Base-by-base conservation (phyloP, 1,284 basidiomycete genomes). In the Coniferiporia sulphurascens region DNA sequence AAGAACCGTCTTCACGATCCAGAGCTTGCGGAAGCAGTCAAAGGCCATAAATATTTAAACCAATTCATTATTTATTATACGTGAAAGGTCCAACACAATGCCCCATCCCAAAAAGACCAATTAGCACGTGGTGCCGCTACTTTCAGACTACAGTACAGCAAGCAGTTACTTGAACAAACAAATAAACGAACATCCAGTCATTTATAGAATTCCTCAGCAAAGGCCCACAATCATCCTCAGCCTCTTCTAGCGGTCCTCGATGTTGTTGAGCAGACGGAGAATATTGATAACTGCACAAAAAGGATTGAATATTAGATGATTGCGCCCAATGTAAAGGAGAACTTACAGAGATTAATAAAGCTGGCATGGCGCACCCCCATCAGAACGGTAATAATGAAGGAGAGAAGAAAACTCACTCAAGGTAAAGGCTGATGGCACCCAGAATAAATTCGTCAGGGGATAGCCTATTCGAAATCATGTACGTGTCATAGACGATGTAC, bases 391-490 rank as follows among this genome's bases (percentile, higher is more conserved):
- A 62, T 44, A 6, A 45, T 19, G 63, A 58, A 17, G 48, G 32
- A 51, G 48, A 55, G 19, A 10, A 43, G 1, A 13, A 0, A 17
- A 80, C 82, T 65, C 70, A 89, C 86, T 94, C 91, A 60, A 94
- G 86, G 73, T 94, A 96, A 43, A 96, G 83, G 65, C 85, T 89
- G 70, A 96, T 87, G 49, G 89, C 81, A 52, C 86, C 93, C 75
- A 93, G 77, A 63, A 95, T 93, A 74, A 83, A 95, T 70, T 95
- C 93, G 64, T 95, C 93, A 0, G 91, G 90, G 12, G 87, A 90
- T 38, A 95, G 75, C 58, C 84, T 82, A 63, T 82, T 84, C 72
- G 88, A 91, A 73, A 96, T 92, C 62, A 86, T 71, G 71, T 88
- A 91, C 1, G 93, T 96, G 70, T 95, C 93, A 69, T 88, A 95